Evolutionary conservation across 2,329 filamentous ascomycete species (phyloP).

Genomic region (Metarhizium sp.): DNA sequence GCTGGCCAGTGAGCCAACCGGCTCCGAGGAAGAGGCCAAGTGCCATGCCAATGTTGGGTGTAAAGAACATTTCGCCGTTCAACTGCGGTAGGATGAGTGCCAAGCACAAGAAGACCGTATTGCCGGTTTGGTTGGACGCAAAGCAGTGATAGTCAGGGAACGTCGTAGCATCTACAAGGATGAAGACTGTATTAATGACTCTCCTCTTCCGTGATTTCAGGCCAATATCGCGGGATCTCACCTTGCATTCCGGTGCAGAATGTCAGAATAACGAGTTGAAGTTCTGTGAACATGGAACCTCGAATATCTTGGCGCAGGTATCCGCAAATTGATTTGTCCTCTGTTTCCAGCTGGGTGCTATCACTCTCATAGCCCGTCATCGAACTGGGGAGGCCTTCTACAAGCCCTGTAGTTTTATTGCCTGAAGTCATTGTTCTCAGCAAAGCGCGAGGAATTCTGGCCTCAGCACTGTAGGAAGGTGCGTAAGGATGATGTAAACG

Average conservation of each 20-base stretch:
- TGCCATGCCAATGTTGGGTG: conserved; percentile 43
- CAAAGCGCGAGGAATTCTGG: background rate
- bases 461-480: background rate
- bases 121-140: conserved; percentile 56
- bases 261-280: conserved; percentile 36
- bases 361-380: background rate
- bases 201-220: background rate
- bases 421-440: background rate
- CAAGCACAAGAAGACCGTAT: conserved; percentile 49
- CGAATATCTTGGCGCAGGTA: conserved; percentile 23
- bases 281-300: conserved; percentile 31
- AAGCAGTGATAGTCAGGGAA: conserved; percentile 55
- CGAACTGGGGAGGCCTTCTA: background rate
- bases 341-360: background rate
- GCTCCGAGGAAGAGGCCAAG: conserved; percentile 46
- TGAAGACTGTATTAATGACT: background rate
- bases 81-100: conserved; percentile 40
- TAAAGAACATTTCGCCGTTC: conserved; percentile 38
- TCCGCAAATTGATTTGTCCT: background rate
- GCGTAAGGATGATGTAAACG: background rate
- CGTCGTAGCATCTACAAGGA: conserved; percentile 39
- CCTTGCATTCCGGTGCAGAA: conserved; percentile 44
- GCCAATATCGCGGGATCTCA: conserved; percentile 9
- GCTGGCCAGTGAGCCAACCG: conserved; percentile 46
- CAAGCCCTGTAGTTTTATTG: background rate